Percentiles rank a stretch among this genome's conserved stretches.
Conservation (phyloP, 176 grass and related monocot genomes). For the Poa annua region DNA sequence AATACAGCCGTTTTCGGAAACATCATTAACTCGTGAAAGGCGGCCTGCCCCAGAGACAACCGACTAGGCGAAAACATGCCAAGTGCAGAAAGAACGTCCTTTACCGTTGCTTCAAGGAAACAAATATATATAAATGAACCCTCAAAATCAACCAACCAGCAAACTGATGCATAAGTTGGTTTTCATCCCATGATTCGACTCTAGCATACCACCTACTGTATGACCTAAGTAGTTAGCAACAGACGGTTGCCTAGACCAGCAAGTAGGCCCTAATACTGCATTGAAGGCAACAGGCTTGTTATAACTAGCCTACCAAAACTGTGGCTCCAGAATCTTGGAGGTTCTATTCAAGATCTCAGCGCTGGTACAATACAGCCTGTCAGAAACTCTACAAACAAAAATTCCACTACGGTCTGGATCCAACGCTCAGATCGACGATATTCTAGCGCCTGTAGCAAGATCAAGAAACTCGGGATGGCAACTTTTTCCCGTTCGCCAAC, state of each 20-base stretch:
- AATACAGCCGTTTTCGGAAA: not conserved
- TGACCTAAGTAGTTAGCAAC: constrained; percentile 18
- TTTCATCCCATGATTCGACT: not conserved
- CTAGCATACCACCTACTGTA: not conserved
- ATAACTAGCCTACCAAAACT: constrained; percentile 32
- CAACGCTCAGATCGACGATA: constrained; percentile 6
- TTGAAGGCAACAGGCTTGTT: constrained; percentile 5
- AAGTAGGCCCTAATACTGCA: not conserved
- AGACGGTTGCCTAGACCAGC: not conserved
- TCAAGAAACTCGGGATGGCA: constrained; percentile 19
- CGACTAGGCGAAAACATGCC: not conserved
- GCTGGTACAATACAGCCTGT: not conserved
- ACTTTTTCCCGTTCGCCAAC: constrained; percentile 3
- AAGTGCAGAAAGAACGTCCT: not conserved
- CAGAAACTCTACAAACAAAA: constrained; percentile 10
- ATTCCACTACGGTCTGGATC: constrained; percentile 29
- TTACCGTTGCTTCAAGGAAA: not conserved
- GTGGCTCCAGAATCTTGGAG: constrained; percentile 12
- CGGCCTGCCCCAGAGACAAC: not conserved
- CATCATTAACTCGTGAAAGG: not conserved
- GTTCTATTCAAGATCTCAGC: constrained; percentile 21
- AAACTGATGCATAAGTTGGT: constrained; percentile 4
- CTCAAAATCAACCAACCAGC: constrained; percentile 26
- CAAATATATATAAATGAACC: not conserved
- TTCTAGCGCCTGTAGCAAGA: constrained; percentile 8